Percentiles rank a stretch among this genome's conserved stretches.
Evolutionary conservation across 2,329 filamentous ascomycete genomes (phyloP).

Genomic region (Cladophialophora carrionii): DNA sequence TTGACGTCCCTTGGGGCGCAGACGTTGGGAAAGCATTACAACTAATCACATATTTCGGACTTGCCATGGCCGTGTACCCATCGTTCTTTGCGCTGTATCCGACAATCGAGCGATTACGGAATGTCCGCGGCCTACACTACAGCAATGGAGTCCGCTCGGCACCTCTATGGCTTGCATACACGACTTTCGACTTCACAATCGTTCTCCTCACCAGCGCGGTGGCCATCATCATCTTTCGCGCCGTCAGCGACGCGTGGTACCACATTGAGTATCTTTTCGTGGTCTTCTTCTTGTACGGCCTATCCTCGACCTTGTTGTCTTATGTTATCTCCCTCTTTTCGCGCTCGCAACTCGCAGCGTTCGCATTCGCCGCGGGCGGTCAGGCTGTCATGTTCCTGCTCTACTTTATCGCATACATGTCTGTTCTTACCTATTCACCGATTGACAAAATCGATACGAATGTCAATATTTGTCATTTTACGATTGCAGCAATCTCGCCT

Average conservation of each 20-base stretch:
- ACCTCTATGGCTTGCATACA: conserved; percentile 83
- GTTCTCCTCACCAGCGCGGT: conserved; percentile 69
- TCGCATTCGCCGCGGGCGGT: conserved; percentile 77
- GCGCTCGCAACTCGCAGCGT: conserved; percentile 77
- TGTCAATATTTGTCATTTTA: conserved; percentile 73
- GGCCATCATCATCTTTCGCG: conserved; percentile 69
- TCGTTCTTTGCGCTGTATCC: conserved; percentile 89
- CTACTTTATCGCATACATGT: conserved; percentile 73
- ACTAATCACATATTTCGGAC: conserved; percentile 77
- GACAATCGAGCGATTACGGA: conserved; percentile 76
- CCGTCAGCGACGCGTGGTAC: conserved; percentile 69
- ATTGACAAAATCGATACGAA: conserved; percentile 68
- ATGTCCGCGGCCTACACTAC: conserved; percentile 84
- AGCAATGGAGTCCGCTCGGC: conserved; percentile 84
- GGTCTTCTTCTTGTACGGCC: conserved; percentile 77
- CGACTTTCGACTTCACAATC: conserved; percentile 76
- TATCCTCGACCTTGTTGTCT: conserved; percentile 73
- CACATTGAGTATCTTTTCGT: conserved; percentile 79
- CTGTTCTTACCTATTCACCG: conserved; percentile 73
- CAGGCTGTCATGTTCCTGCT: conserved; percentile 73
- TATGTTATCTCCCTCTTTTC: conserved; percentile 83
- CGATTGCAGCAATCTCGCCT: conserved; percentile 73
- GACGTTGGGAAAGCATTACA: conserved; percentile 73
- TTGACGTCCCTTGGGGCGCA: conserved; percentile 73
- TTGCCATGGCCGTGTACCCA: conserved; percentile 77